phyloP scores from a whole-genome alignment of 257 asterid genomes.

The Solanum arcanum region DNA sequence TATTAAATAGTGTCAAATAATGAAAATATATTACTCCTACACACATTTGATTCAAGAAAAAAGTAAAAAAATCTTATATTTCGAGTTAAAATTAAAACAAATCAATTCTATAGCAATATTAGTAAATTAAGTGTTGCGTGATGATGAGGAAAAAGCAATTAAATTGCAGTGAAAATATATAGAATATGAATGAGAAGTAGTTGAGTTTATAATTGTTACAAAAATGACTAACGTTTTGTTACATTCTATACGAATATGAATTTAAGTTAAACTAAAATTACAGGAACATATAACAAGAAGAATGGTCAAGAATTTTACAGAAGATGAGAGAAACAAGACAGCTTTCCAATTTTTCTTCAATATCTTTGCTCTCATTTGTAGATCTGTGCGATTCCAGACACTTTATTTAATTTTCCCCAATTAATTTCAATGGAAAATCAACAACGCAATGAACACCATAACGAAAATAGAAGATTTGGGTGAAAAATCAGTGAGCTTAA shows the following conservation, averaged over 20 bases:
- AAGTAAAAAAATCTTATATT: no score
- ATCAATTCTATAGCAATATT: no score
- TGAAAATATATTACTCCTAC: not conserved
- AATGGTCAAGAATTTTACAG: conserved; percentile 36
- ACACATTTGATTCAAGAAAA: no score
- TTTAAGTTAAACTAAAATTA: not conserved
- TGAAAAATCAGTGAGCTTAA: not conserved
- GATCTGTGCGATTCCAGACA: conserved; percentile 59
- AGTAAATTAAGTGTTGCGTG: not conserved
- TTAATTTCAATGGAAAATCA: not conserved
- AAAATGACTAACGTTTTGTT: not conserved
- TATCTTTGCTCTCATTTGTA: not conserved
- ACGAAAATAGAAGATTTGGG: conserved; percentile 6
- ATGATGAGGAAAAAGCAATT: not conserved
- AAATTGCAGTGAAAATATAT: not conserved
- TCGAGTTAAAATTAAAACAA: not conserved
- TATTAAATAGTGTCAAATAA: not conserved
- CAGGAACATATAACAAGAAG: not conserved
- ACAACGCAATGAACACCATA: conserved; percentile 1
- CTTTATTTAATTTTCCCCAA: conserved; percentile 12
- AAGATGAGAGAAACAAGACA: not conserved
- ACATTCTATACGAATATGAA: not conserved
- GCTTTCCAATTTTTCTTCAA: not conserved
- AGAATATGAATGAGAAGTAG: not conserved
- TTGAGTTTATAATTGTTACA: not conserved